These are phyloP conservation scores for Neospermospora avenae DNA, from an alignment of 2,329 filamentous ascomycete genomes.

Conservation along the genomic window DNA sequence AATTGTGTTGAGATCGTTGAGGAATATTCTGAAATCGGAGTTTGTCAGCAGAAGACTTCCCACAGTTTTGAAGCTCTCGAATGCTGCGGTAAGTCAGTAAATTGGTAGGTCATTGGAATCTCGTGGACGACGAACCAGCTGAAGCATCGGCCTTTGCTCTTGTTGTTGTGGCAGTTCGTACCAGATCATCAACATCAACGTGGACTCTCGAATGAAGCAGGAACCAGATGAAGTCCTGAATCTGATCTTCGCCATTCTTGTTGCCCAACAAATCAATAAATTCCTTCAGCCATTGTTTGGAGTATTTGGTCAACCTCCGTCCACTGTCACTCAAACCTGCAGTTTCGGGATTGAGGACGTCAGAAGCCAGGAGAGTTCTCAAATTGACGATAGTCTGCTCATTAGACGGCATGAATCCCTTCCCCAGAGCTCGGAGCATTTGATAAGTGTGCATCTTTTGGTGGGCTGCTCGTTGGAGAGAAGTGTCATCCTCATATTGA, in stretches of 20 bases:
- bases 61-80: conserved; percentile 78
- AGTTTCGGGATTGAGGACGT: conserved; percentile 73
- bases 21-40: conserved; percentile 81
- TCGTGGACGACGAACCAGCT: conserved; percentile 52
- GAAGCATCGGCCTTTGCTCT: conserved; percentile 68
- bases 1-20: conserved; percentile 75
- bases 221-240: conserved; percentile 91
- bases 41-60: conserved; percentile 85
- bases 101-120: conserved; percentile 17
- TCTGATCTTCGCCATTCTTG: conserved; percentile 81
- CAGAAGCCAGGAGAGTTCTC: conserved; percentile 72
- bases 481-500: conserved; percentile 78
- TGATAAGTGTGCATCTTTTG: conserved; percentile 93
- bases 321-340: conserved; percentile 76
- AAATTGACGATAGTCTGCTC: conserved; percentile 79
- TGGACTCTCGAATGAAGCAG: conserved; percentile 69
- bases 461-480: conserved; percentile 71
- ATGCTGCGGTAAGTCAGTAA: conserved; percentile 50
- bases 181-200: conserved; percentile 63
- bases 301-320: conserved; percentile 66
- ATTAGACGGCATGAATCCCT: conserved; percentile 90
- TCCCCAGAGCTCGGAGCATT: conserved; percentile 76
- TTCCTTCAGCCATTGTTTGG: conserved; percentile 70
- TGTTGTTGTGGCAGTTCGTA: conserved; percentile 55
- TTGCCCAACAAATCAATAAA: conserved; percentile 78